phyloP scores from a whole-genome alignment of 164 flowering plant genomes.

The Macadamia tetraphylla region DNA sequence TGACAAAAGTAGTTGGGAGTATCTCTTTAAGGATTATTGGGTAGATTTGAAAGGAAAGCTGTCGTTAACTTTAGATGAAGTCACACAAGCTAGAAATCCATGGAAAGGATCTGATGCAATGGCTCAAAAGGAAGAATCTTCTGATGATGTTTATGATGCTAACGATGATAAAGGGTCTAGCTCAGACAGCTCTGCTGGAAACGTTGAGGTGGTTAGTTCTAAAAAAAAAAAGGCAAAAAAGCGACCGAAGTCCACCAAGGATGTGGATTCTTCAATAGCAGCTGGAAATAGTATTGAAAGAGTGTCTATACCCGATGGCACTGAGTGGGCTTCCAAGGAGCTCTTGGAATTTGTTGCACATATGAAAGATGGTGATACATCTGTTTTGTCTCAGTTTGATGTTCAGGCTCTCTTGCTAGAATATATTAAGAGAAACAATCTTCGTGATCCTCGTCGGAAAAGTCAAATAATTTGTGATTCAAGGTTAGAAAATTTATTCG shows the following conservation, averaged over 20 bases:
- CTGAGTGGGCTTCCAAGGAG: constrained; percentile 90
- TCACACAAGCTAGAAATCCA: constrained; percentile 59
- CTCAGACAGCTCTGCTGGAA: constrained; percentile 48
- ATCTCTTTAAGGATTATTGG: constrained; percentile 93
- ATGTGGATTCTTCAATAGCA: constrained; percentile 21
- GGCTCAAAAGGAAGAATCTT: constrained; percentile 37
- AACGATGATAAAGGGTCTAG: constrained; percentile 44
- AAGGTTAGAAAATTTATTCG: constrained; percentile 71
- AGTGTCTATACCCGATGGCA: constrained; percentile 24
- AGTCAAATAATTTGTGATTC: constrained; percentile 86
- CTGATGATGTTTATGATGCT: constrained; percentile 42
- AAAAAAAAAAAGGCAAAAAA: constrained; percentile 53
- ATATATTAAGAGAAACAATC: constrained; percentile 77
- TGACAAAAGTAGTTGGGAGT: constrained; percentile 86
- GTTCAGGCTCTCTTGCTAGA: constrained; percentile 79
- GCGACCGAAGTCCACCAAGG: constrained; percentile 35
- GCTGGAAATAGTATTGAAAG: constrained; percentile 18
- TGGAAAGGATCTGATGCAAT: constrained; percentile 49
- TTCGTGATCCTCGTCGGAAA: constrained; percentile 84
- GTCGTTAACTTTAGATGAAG: constrained; percentile 51
- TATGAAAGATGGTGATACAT: constrained; percentile 75
- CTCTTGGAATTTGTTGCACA: constrained; percentile 86
- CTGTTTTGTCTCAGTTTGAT: constrained; percentile 71
- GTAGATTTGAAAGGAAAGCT: constrained; percentile 52
- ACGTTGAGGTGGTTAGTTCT: constrained; percentile 34